Evolutionary conservation across 257 asterid species (phyloP), one percentile per base, ranked within the genome.

Genomic region (Lycium ferocissimum): DNA sequence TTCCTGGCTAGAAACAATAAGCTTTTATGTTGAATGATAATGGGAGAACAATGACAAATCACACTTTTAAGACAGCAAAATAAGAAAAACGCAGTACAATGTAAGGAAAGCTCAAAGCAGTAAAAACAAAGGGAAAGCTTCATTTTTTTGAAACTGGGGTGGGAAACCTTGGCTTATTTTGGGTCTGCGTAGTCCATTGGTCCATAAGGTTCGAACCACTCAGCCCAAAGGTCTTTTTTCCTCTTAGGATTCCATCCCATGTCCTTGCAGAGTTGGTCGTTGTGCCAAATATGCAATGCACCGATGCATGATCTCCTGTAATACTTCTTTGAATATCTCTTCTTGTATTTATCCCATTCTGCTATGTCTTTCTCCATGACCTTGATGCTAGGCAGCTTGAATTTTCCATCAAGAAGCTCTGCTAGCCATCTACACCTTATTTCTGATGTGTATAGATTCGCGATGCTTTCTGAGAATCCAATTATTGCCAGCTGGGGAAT

Each of bases 231-330:
- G 45, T 90, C 90, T 66, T 72, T 89, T 75, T 91, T 92, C 57
- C 92, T 75, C 51, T 65, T 84, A 5, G 87, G 91, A 26, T 91
- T 89, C 85, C 86, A 85, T 20, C 92, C 92, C 90, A 92, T 91
- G 79, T 92, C 95, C 83, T 80, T 89, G 49, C 91, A 92, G 47
- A 92, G 78, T 83, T 83, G 91, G 85, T 92, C 94, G 59, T 87
- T 87, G 76, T 85, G 89, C 92, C 93, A 92, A 72, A 91, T 83
- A 35, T 90, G 89, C 38, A 89, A 47, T n/a, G 87, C 84, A 33
- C 83, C 92, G 20, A 92, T 43, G 85, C 91, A 86, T 35, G 89
- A 84, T 35, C 92, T 87, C 66, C 83, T 82, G 53, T 85, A 86
- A 86, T 84, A 76, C 38, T 81, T 85, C 18, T 89, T 88, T 53